Evolutionary conservation across 2,329 filamentous ascomycete species (phyloP).

Genomic region (Aspergillus pseudotamarii): DNA sequence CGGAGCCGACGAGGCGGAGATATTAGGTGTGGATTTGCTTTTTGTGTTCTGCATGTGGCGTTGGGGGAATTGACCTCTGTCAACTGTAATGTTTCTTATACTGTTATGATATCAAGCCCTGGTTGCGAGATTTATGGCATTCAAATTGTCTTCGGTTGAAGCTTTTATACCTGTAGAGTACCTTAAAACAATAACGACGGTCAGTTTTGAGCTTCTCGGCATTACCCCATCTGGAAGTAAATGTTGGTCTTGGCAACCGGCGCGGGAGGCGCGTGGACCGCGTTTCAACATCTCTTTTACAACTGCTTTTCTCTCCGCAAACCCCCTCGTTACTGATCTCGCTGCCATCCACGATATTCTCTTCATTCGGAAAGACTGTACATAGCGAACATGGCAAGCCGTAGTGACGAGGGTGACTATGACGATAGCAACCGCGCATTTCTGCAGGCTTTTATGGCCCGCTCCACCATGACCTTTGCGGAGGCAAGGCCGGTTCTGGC

Average conservation of each 20-base stretch:
- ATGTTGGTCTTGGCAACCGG: constrained; percentile 1
- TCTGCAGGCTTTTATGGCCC: constrained; percentile 82
- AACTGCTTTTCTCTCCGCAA: neutral
- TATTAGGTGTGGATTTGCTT: constrained; percentile 51
- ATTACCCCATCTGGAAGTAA: constrained; percentile 1
- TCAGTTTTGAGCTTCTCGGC: neutral
- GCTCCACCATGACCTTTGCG: constrained; percentile 73
- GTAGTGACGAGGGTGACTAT: constrained; percentile 43
- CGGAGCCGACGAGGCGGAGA: constrained; percentile 76
- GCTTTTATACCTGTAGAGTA: neutral
- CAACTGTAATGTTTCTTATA: constrained; percentile 19
- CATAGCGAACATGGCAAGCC: constrained; percentile 15
- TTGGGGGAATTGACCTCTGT: constrained; percentile 24
- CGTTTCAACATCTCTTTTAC: neutral
- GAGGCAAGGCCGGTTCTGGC: constrained; percentile 76
- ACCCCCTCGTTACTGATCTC: neutral
- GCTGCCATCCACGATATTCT: neutral
- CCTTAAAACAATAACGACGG: neutral
- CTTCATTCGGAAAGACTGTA: neutral
- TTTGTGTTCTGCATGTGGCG: constrained; percentile 22
- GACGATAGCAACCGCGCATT: constrained; percentile 80
- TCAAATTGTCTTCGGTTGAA: neutral
- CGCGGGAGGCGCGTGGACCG: neutral
- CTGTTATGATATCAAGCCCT: constrained; percentile 35
- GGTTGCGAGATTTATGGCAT: constrained; percentile 19